A percentile compares a stretch with the other conserved stretches of the same genome.
These are phyloP conservation scores for Orbilia quercus DNA, from an alignment of 2,329 filamentous ascomycete genomes.

Conservation along the genomic window DNA sequence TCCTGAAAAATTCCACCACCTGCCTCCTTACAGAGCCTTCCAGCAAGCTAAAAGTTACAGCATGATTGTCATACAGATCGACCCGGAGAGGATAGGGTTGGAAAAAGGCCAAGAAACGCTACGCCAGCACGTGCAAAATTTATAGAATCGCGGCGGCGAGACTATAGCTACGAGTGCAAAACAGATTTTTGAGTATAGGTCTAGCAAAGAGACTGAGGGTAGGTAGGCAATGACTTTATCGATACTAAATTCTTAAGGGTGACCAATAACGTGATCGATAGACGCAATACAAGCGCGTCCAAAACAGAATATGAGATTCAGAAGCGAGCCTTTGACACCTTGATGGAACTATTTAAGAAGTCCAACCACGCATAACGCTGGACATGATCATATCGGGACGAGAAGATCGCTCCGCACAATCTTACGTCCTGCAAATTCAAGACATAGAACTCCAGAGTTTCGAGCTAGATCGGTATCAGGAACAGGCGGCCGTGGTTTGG, in stretches of 20 bases:
- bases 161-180: background rate
- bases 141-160: background rate
- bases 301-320: conserved; percentile 4
- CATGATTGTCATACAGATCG: background rate
- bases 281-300: background rate
- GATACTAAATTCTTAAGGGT: background rate
- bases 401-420: background rate
- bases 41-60: conserved; percentile 3
- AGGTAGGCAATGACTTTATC: background rate
- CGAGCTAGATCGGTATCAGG: conserved; percentile 2
- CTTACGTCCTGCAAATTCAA: background rate
- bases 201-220: too few relatives aligned
- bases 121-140: background rate
- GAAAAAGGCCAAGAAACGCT: background rate
- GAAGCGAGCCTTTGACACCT: background rate
- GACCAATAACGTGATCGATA: background rate
- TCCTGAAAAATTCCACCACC: background rate
- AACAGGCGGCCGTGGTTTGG: background rate
- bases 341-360: background rate
- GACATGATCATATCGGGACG: background rate
- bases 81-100: conserved; percentile 1
- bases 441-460: background rate
- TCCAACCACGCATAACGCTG: background rate
- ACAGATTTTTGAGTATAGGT: conserved; percentile 1
- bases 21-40: background rate